A percentile compares a stretch with the other conserved stretches of the same genome.
These are phyloP conservation scores for Pecoramyces ruminantium DNA, from an alignment of 192 early-diverging fungal genomes.

Conservation along the genomic window DNA sequence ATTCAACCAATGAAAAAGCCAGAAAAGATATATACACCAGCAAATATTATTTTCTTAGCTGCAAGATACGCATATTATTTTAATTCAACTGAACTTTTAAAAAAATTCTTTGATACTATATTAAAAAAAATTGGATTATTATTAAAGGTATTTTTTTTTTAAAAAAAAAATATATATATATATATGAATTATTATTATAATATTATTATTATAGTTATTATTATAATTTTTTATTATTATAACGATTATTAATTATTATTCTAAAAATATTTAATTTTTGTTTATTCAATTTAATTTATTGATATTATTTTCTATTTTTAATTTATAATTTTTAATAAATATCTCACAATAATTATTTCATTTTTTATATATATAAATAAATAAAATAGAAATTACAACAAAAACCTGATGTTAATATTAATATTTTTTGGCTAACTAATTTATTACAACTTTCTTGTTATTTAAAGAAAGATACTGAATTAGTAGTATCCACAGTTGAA, in stretches of 20 bases:
- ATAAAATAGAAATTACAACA: not conserved
- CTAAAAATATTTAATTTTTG: too few species aligned
- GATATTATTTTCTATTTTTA: too few species aligned
- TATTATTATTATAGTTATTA: too few species aligned
- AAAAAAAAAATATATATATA: too few species aligned
- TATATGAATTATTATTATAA: too few species aligned
- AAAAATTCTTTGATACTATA: slow-evolving; percentile 36
- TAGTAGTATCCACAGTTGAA: slow-evolving; percentile 48
- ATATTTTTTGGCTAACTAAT: slow-evolving; percentile 68
- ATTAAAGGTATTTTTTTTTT: not conserved
- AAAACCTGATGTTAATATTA: not conserved
- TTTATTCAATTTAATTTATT: too few species aligned
- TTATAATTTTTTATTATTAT: too few species aligned
- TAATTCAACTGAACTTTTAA: slow-evolving; percentile 50
- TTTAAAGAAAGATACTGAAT: slow-evolving; percentile 65
- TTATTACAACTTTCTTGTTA: slow-evolving; percentile 65
- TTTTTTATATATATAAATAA: too few species aligned
- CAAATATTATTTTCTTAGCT: slow-evolving; percentile 74
- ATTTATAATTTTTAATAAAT: too few species aligned
- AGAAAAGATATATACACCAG: slow-evolving; percentile 21
- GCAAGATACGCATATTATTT: slow-evolving; percentile 79
- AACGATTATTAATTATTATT: too few species aligned
- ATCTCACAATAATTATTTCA: too few species aligned
- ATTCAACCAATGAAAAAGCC: slow-evolving; percentile 9
- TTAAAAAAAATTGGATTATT: not conserved